Evolutionary conservation across 495 filamentous ascomycete species (phyloP).

Genomic region (Amniculicola lignicola): DNA sequence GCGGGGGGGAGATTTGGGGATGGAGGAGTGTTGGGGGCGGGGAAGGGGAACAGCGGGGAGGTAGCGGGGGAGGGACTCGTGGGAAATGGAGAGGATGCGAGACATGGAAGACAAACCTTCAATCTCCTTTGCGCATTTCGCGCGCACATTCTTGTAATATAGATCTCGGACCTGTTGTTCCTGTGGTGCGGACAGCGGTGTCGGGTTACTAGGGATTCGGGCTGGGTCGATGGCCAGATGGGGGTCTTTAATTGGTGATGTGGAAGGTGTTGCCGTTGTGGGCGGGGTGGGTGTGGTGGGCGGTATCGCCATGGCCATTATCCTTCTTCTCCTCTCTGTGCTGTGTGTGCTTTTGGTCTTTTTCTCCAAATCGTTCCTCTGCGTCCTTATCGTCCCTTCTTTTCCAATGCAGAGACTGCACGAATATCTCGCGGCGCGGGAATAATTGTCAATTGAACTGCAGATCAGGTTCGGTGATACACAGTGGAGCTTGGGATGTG

Average conservation of each 20-base stretch:
- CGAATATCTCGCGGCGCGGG: too few species aligned
- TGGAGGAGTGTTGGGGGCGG: slow-evolving; percentile 1
- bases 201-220: slow-evolving; percentile 71
- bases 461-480: too few species aligned
- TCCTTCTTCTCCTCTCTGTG: neutral
- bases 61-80: neutral
- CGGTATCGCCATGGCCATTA: slow-evolving; percentile 21
- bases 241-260: neutral
- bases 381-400: neutral
- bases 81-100: neutral
- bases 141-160: slow-evolving; percentile 82
- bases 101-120: slow-evolving; percentile 69
- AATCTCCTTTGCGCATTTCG: slow-evolving; percentile 77
- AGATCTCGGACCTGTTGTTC: slow-evolving; percentile 87
- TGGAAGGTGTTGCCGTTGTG: neutral
- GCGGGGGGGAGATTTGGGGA: slow-evolving; percentile 1
- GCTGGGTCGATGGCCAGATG: too few species aligned
- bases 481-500: neutral
- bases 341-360: neutral
- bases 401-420: neutral
- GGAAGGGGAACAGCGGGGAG: neutral
- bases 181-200: slow-evolving; percentile 88
- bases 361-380: neutral
- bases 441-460: too few species aligned
- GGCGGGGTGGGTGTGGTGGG: slow-evolving; percentile 1